phyloP scores from a whole-genome alignment of 257 asterid genomes.

The Dorcoceras hygrometricum region DNA sequence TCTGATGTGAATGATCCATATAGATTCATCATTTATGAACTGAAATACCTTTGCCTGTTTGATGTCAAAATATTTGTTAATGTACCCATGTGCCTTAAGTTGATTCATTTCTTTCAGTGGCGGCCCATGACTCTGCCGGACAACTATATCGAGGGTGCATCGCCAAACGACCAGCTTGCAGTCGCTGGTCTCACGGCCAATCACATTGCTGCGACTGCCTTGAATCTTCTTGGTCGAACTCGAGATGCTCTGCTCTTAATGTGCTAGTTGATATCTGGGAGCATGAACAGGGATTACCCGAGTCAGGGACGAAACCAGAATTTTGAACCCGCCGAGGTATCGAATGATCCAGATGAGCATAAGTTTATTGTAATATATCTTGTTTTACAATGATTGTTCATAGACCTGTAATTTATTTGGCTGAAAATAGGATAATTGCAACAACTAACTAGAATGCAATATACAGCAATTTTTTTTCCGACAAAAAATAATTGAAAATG shows the following conservation, averaged over 20 bases:
- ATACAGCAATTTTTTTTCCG: too few relatives aligned
- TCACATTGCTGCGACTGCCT: constrained; percentile 89
- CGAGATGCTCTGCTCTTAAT: constrained; percentile 79
- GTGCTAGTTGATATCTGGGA: constrained; percentile 33
- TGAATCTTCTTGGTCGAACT: constrained; percentile 81
- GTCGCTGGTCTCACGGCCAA: constrained; percentile 65
- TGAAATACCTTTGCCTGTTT: not conserved
- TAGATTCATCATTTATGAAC: not conserved
- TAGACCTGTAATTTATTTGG: too few relatives aligned
- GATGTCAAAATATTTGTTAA: not conserved
- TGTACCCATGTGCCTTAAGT: not conserved
- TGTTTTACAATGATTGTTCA: too few relatives aligned
- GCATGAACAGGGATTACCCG: not conserved
- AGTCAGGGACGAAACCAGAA: not conserved
- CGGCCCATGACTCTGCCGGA: constrained; percentile 84
- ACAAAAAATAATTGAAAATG: too few relatives aligned
- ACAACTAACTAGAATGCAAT: too few relatives aligned
- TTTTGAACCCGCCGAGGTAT: not conserved
- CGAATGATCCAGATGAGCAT: not conserved
- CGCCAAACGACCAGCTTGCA: constrained; percentile 61
- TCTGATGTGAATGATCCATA: not conserved
- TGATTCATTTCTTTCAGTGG: constrained; percentile 50
- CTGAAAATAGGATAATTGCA: too few relatives aligned
- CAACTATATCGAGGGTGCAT: constrained; percentile 68
- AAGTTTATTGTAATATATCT: not conserved